Conservation (phyloP, 2,329 filamentous ascomycete species). For the Fusarium brevicatenulatum region DNA sequence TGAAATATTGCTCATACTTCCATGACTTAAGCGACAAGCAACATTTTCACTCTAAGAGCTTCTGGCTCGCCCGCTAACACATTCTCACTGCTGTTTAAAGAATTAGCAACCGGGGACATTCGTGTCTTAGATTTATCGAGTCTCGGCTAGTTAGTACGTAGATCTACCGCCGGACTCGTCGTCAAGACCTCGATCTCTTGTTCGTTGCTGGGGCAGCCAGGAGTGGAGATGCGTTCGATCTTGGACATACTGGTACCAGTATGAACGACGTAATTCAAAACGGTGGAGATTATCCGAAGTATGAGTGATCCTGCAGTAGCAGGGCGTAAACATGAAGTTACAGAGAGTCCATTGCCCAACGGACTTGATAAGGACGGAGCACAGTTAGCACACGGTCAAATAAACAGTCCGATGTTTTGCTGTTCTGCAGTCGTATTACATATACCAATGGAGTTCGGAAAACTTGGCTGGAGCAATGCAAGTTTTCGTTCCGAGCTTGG, state of each 20-base stretch:
- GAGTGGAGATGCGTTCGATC: neutral
- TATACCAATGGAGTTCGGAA: neutral
- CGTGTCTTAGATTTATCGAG: slow-evolving; percentile 24
- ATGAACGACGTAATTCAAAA: neutral
- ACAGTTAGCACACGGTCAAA: neutral
- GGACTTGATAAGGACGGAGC: neutral
- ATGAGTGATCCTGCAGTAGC: neutral
- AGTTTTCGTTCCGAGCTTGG: neutral
- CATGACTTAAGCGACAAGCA: neutral
- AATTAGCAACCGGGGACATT: neutral
- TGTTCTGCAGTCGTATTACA: neutral
- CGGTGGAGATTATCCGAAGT: neutral
- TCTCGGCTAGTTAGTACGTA: slow-evolving; percentile 8
- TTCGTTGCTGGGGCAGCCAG: slow-evolving; percentile 24
- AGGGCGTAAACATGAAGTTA: neutral
- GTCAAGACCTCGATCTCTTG: neutral
- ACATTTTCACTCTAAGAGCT: slow-evolving; percentile 1
- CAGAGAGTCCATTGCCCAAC: neutral
- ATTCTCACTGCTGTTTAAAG: slow-evolving; percentile 5
- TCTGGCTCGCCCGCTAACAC: neutral
- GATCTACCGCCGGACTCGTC: slow-evolving; percentile 14
- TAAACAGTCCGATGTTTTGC: neutral
- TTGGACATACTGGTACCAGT: neutral
- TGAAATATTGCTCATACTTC: neutral
- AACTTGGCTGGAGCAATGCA: neutral